Evolutionary conservation across 768 basidiomycete species (phyloP).

Genomic region (Dioszegia crocea): DNA sequence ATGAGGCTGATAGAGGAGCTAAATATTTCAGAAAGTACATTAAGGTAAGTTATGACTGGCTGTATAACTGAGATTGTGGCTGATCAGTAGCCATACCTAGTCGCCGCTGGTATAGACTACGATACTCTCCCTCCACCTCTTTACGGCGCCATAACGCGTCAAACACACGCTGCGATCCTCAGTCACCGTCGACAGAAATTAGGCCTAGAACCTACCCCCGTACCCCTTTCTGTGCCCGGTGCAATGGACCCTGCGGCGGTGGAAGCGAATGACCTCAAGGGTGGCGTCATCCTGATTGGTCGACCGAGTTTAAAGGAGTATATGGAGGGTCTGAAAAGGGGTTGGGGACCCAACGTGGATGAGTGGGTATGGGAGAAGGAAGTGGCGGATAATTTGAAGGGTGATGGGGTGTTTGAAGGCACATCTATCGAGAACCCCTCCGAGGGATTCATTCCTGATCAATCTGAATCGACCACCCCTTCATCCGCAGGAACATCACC

Average conservation of each 20-base stretch:
- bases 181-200: constrained; percentile 65
- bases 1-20: constrained; percentile 76
- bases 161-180: constrained; percentile 65
- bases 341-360: constrained; percentile 73
- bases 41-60: constrained; percentile 61
- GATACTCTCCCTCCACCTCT: constrained; percentile 73
- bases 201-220: constrained; percentile 53
- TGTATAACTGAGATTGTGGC: background rate
- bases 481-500: background rate
- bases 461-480: constrained; percentile 52
- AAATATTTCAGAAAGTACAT: constrained; percentile 94
- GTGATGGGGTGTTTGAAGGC: constrained; percentile 70
- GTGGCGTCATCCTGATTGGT: constrained; percentile 80
- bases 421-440: background rate
- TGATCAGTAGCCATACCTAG: constrained; percentile 71
- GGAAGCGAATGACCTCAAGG: constrained; percentile 64
- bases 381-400: constrained; percentile 61
- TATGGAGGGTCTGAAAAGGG: constrained; percentile 75
- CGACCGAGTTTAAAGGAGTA: constrained; percentile 92
- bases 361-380: constrained; percentile 53
- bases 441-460: constrained; percentile 35
- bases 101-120: constrained; percentile 92
- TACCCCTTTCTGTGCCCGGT: constrained; percentile 34
- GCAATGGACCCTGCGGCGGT: constrained; percentile 56
- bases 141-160: constrained; percentile 77